These are phyloP conservation scores for Stygiomarasmius scandens DNA, from an alignment of 1,284 basidiomycete species.

Conservation along the genomic window DNA sequence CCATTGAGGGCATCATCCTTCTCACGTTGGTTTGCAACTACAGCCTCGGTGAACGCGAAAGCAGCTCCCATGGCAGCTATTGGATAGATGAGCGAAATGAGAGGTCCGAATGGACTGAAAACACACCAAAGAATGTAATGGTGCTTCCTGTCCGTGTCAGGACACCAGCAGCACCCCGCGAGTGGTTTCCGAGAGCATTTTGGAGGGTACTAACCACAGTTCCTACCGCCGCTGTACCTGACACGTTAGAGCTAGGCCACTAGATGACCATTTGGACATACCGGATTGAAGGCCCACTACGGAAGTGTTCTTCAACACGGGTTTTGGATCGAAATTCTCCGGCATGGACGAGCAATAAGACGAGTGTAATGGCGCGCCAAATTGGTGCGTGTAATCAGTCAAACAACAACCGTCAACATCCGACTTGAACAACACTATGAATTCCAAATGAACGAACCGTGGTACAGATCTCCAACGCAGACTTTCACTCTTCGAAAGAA, in stretches of 20 bases:
- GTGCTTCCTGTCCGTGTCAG: constrained; percentile 79
- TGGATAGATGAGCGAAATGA: constrained; percentile 2
- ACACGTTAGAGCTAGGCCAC: not conserved
- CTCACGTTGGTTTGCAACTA: constrained; percentile 81
- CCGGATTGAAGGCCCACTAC: constrained; percentile 14
- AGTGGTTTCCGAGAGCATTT: constrained; percentile 83
- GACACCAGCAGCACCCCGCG: constrained; percentile 86
- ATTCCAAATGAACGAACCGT: constrained; percentile 27
- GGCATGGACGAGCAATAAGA: constrained; percentile 32
- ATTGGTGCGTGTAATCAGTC: constrained; percentile 10
- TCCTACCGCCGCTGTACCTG: constrained; percentile 67
- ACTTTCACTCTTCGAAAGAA: constrained; percentile 43
- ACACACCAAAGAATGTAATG: constrained; percentile 80
- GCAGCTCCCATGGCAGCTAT: constrained; percentile 90
- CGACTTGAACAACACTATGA: not conserved
- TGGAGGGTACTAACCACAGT: constrained; percentile 81
- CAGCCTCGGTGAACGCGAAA: constrained; percentile 82
- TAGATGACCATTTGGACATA: not conserved
- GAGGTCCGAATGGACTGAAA: not conserved
- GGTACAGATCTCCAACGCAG: constrained; percentile 40
- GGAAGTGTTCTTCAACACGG: constrained; percentile 31
- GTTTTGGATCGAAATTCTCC: constrained; percentile 58
- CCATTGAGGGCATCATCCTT: constrained; percentile 86
- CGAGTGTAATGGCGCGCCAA: not conserved
- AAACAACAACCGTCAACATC: constrained; percentile 8